Conservation (phyloP, 225 moss, liverwort and hornwort species). For the Lunularia cruciata region DNA sequence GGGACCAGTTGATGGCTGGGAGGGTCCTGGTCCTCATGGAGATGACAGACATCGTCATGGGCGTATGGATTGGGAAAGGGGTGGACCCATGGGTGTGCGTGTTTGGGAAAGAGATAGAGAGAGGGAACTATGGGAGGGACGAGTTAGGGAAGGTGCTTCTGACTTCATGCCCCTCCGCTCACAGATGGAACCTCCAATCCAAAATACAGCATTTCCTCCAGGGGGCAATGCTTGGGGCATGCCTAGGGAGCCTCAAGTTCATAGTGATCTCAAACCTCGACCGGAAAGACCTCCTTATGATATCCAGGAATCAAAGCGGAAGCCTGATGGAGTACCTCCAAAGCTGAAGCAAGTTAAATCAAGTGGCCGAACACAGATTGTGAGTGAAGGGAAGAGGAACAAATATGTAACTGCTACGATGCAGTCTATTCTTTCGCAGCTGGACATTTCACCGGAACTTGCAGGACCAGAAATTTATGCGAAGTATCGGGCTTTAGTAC, state of each 20-base stretch:
- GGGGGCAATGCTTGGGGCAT: constrained; percentile 37
- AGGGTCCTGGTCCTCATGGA: constrained; percentile 42
- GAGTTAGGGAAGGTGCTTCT: constrained; percentile 35
- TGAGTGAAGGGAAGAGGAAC: constrained; percentile 30
- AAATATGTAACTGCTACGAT: constrained; percentile 36
- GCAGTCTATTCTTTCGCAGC: constrained; percentile 39
- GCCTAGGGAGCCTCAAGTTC: constrained; percentile 31
- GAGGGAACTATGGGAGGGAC: constrained; percentile 44
- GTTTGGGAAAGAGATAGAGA: constrained; percentile 45
- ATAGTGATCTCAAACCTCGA: constrained; percentile 35
- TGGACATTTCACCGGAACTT: constrained; percentile 47
- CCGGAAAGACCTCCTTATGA: constrained; percentile 40
- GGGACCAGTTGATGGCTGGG: constrained; percentile 50
- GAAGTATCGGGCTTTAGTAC: constrained; percentile 36
- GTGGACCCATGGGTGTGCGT: constrained; percentile 36
- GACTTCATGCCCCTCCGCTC: constrained; percentile 38
- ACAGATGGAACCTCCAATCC: constrained; percentile 39
- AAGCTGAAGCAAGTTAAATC: constrained; percentile 30
- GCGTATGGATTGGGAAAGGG: constrained; percentile 46
- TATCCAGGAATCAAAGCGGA: constrained; percentile 35
- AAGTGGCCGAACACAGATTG: constrained; percentile 13
- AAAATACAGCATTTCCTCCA: constrained; percentile 33
- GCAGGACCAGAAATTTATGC: constrained; percentile 43
- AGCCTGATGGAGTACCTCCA: constrained; percentile 27
- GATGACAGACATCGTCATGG: constrained; percentile 43